Evolutionary conservation across 306 rosid species (phyloP).

Genomic region (Pyrus pyrifolia): DNA sequence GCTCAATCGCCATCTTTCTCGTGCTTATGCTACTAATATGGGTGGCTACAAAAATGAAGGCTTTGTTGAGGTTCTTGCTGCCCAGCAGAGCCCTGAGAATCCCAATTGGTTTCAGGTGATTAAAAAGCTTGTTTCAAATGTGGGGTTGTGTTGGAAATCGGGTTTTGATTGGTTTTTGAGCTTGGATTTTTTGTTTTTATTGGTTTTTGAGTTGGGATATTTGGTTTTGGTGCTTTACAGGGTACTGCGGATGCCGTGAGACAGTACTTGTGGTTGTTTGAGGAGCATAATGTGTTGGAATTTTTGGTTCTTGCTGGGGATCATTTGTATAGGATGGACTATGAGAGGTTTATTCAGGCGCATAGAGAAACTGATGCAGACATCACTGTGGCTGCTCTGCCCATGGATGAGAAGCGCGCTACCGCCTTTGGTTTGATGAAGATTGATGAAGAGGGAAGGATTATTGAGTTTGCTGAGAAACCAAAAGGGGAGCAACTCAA

Average conservation of each 20-base stretch:
- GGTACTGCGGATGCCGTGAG: conserved; percentile 99
- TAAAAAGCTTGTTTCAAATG: not conserved
- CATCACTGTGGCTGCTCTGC: conserved; percentile 96
- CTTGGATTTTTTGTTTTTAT: not conserved
- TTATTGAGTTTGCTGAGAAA: conserved; percentile 83
- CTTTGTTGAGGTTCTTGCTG: conserved; percentile 96
- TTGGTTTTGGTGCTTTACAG: conserved; percentile 23
- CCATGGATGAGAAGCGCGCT: conserved; percentile 96
- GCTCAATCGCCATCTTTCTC: conserved; percentile 89
- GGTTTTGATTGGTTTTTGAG: not conserved
- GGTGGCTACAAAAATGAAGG: conserved; percentile 97
- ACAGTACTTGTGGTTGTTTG: conserved; percentile 92
- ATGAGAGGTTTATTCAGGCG: conserved; percentile 91
- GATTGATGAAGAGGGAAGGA: conserved; percentile 96
- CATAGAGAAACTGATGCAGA: conserved; percentile 95
- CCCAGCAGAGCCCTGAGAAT: conserved; percentile 98
- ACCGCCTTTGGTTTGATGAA: conserved; percentile 96
- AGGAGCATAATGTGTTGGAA: conserved; percentile 93
- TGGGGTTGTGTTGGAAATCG: not conserved
- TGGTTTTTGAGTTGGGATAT: not conserved
- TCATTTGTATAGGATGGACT: conserved; percentile 93
- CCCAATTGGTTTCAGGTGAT: conserved; percentile 99
- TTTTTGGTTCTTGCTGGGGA: conserved; percentile 85
- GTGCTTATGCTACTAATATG: conserved; percentile 94
- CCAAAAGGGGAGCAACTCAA: conserved; percentile 95